A percentile compares a stretch with the other conserved stretches of the same genome.
Evolutionary conservation across 163 green algal genomes (phyloP).

Genomic region (Chlamydomonas reinhardtii): DNA sequence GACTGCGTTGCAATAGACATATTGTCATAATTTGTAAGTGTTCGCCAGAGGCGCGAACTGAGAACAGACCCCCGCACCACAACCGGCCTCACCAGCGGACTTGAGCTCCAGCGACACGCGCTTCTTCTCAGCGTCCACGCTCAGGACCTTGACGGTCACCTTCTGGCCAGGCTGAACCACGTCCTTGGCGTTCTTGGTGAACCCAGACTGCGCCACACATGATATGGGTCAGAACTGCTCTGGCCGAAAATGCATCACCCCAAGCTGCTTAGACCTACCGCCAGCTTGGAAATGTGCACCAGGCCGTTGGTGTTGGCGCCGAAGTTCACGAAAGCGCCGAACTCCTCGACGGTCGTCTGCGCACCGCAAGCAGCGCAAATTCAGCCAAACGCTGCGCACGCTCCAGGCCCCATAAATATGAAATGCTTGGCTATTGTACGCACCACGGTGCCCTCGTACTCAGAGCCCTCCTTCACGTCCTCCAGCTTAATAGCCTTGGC

Average conservation of each 20-base stretch:
- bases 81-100: not conserved
- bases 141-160: conserved; percentile 78
- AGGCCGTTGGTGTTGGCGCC: conserved; percentile 87
- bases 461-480: conserved; percentile 56
- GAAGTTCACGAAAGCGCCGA: conserved; percentile 95
- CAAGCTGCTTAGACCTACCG: conserved; percentile 34
- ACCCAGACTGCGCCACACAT: conserved; percentile 65
- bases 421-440: not conserved
- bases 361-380: not conserved
- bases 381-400: not conserved
- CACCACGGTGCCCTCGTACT: conserved; percentile 74
- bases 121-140: conserved; percentile 68
- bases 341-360: conserved; percentile 72
- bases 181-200: conserved; percentile 80
- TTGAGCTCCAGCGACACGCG: conserved; percentile 74
- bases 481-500: conserved; percentile 42
- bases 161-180: conserved; percentile 73
- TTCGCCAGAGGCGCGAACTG: no score
- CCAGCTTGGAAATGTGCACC: conserved; percentile 95
- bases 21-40: not conserved
- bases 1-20: not conserved
- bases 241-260: not conserved
- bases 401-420: not conserved
- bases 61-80: no score
- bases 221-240: no score